Evolutionary conservation across 116 monocot species (phyloP), one percentile per base, ranked within the genome.

Genomic region (Papilionanthe hybrid): DNA sequence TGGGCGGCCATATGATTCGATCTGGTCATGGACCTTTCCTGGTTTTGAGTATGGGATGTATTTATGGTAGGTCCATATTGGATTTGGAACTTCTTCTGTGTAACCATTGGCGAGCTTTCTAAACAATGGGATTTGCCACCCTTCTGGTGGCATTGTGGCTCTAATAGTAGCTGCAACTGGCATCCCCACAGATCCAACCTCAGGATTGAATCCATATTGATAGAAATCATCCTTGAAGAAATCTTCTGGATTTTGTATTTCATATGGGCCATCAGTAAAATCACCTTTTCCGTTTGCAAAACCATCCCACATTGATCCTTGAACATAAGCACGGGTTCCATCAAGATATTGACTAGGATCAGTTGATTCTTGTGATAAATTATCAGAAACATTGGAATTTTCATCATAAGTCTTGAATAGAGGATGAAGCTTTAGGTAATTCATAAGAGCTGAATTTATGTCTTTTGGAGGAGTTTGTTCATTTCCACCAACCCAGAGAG

Each of bases 241-340:
- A 83, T 88, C 92, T 87, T 87, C 92, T 3, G 94, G 92, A 79
- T 94, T 84, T 76, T 98, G 98, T 57, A 98, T 98, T 83, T 90
- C 86, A 72, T 98, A 98, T 42, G 98, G 98, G 44, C 98, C 98
- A 85, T 98, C 98, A 29, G 91, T 94, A 58, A 94, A 98, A 80
- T 90, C 72, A 18, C 98, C 94, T 81, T 94, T 90, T n/a, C 97
- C 97, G 83, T 94, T 41, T 42, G 98, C 98, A 87, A 98, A 98
- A 42, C 98, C 98, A 86, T 98, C 98, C 98, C 98, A 98, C 88
- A 94, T 83, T 19, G 98, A 94, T 55, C 94, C 94, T 82, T 93
- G 94, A 58, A 98, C 56, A 75, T 98, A 94, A 50, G 78, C 80
- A 53, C 98, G 93, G 48, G 93, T 94, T n/a, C 98, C 98, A 78